Conservation (phyloP, 306 rosid species). For the Rosa lucieae region DNA sequence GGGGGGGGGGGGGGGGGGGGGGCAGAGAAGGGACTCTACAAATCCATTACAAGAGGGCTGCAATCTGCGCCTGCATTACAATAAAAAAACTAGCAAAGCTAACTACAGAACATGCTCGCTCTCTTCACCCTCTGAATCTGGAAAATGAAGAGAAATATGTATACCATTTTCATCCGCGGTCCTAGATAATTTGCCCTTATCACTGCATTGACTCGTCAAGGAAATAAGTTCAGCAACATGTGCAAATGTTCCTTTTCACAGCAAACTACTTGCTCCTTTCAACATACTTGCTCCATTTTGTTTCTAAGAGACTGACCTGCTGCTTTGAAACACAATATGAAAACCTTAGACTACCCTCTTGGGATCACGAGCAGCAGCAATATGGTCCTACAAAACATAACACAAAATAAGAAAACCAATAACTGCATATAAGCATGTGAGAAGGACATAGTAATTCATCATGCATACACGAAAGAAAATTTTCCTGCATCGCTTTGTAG, state of each 20-base stretch:
- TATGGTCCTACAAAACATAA: conserved; percentile 69
- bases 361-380: conserved; percentile 79
- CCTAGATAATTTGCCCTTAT: conserved; percentile 28
- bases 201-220: conserved; percentile 27
- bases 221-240: conserved; percentile 17
- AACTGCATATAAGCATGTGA: not conserved
- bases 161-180: conserved; percentile 24
- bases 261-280: conserved; percentile 20
- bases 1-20: not conserved
- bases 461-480: not conserved
- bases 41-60: conserved; percentile 11
- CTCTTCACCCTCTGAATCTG: conserved; percentile 29
- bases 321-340: conserved; percentile 26
- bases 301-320: conserved; percentile 18
- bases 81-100: conserved; percentile 27
- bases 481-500: not conserved
- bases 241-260: conserved; percentile 34
- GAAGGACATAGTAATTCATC: not conserved
- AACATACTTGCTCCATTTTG: conserved; percentile 9
- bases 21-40: conserved; percentile 8
- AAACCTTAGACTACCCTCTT: conserved; percentile 59
- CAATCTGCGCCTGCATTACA: conserved; percentile 35
- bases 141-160: conserved; percentile 22
- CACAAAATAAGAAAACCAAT: not conserved
- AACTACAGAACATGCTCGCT: conserved; percentile 38